phyloP scores from a whole-genome alignment of 2,329 filamentous ascomycete species.

The Fusarium coicis region DNA sequence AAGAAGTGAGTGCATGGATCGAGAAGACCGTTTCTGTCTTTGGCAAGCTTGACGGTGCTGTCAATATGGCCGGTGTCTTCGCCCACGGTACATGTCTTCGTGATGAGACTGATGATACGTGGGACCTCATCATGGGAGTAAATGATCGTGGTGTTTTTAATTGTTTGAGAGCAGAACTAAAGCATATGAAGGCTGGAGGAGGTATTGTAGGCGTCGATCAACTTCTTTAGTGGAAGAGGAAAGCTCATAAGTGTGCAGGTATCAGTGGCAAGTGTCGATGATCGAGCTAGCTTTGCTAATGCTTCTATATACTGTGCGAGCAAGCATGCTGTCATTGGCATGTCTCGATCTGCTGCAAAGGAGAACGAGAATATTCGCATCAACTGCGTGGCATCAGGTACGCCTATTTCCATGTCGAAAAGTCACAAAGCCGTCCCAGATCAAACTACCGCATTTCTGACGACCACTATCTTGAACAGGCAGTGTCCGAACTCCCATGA shows the following conservation, averaged over 20 bases:
- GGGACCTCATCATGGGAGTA: background rate
- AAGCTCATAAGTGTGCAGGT: background rate
- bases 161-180: background rate
- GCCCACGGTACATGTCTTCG: background rate
- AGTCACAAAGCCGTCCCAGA: background rate
- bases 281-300: background rate
- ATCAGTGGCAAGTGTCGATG: background rate
- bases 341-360: background rate
- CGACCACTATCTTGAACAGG: background rate
- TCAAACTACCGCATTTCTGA: background rate
- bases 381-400: background rate
- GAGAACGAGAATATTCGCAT: background rate
- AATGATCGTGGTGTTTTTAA: background rate
- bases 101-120: background rate
- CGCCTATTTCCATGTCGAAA: background rate
- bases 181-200: background rate
- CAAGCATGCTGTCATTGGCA: background rate
- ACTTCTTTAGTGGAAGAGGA: too few species aligned
- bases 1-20: accelerated
- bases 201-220: background rate
- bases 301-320: background rate
- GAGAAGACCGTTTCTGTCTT: background rate
- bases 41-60: background rate
- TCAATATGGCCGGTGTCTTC: background rate
- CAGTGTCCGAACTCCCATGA: background rate